Conservation (phyloP, 2,329 filamentous ascomycete genomes). For the Calonectria honghensis region DNA sequence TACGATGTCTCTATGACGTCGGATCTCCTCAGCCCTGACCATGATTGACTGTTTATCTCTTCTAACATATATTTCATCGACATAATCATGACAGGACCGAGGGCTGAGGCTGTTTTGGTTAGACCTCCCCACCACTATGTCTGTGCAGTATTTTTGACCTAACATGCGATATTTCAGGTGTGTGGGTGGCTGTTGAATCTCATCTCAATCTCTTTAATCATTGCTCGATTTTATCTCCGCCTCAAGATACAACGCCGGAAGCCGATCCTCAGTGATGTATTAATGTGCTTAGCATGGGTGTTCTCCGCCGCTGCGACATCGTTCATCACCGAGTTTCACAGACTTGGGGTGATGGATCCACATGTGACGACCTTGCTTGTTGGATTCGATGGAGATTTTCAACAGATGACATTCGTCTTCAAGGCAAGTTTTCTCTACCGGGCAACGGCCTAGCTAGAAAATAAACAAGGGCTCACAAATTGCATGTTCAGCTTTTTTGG, state of each 20-base stretch:
- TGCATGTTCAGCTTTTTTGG: neutral
- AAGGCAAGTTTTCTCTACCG: neutral
- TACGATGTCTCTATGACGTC: neutral
- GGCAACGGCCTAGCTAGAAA: no score
- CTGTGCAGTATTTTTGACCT: neutral
- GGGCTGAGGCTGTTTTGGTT: neutral
- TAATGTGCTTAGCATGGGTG: conserved; percentile 6
- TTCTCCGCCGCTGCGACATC: neutral
- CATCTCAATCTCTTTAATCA: neutral
- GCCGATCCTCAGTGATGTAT: neutral
- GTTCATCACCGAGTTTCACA: neutral
- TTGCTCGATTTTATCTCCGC: conserved; percentile 3
- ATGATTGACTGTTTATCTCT: neutral
- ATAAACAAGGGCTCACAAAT: neutral
- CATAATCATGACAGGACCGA: neutral
- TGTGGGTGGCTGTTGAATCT: neutral
- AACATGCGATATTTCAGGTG: neutral
- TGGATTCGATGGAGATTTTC: neutral
- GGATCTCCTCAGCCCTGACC: rapidly evolving
- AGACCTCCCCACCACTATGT: neutral
- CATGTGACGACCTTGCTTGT: neutral
- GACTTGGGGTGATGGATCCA: neutral
- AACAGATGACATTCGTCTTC: neutral
- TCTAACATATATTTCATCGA: no score
- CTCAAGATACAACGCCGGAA: neutral